Evolutionary conservation across 192 early-diverging fungal genomes (phyloP), one percentile per base, ranked within the genome.

Genomic region (Powellomyces hirtus): DNA sequence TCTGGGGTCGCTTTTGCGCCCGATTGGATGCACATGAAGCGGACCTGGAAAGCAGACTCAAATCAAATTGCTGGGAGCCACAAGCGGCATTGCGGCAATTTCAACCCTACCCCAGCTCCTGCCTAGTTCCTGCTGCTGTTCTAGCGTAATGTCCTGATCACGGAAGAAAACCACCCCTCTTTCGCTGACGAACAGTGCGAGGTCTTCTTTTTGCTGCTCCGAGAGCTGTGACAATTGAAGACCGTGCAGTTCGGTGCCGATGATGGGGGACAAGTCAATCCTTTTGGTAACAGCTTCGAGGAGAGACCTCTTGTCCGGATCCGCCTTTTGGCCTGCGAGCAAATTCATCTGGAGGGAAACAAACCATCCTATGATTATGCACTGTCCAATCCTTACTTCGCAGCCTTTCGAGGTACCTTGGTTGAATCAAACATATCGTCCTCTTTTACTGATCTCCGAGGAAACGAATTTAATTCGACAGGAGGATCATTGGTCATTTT

Each of bases 91-190:
- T 45, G 44, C n/a, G n/a, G n/a, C n/a, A n/a, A n/a, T n/a, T n/a
- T n/a, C n/a, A n/a, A n/a, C n/a, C n/a, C 14, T 27, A 34, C 62
- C 62, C 62, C 62, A 64, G 18, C 46, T 57, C 31, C 33, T 55
- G 2, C 62, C 62, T 11, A 90, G 65, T 29, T 79, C 82, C 42
- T 78, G 66, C 56, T 81, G 81, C 70, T 85, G 79, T 40, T 88
- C 79, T 33, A 74, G 62, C 27, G 76, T 78, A 24, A 88, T 44
- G 51, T 88, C 84, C 73, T 90, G 89, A 50, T 89, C 77, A 7
- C 88, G 74, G 70, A 90, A 86, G 57, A 86, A 88, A 10, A 89
- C 88, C 14, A 90, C 88, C 24, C 84, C 86, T 34, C 89, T 77
- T 58, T 90, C 81, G 18, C 87, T 73, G 42, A 87, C 81, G 20